phyloP scores from a whole-genome alignment of 192 early-diverging fungal genomes.

The Entomortierella parvispora region DNA sequence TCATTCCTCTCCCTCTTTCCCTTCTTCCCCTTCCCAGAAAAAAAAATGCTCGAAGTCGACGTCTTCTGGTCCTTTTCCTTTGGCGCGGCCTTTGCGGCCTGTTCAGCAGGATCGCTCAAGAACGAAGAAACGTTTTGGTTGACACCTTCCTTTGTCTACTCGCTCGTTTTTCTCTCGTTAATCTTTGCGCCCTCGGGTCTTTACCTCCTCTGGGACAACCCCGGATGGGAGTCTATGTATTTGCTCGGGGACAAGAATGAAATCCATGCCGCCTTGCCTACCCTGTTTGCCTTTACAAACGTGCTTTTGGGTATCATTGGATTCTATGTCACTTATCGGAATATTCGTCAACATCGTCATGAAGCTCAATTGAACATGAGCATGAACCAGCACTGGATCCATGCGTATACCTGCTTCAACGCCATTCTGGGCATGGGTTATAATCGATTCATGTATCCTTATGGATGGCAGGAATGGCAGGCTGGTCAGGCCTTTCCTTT shows the following conservation, averaged over 20 bases:
- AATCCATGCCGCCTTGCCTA: constrained; percentile 18
- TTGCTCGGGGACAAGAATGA: constrained; percentile 31
- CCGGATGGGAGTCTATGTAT: constrained; percentile 26
- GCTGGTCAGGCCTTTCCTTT: constrained; percentile 7
- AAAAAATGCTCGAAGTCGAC: constrained; percentile 18
- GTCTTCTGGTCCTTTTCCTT: constrained; percentile 30
- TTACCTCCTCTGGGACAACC: constrained; percentile 30
- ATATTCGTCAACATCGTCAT: not conserved
- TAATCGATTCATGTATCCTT: constrained; percentile 23
- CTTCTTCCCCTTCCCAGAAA: not conserved
- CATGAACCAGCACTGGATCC: constrained; percentile 23
- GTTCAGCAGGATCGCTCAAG: constrained; percentile 7
- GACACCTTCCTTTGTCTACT: constrained; percentile 25
- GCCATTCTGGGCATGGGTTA: constrained; percentile 25
- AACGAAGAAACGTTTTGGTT: constrained; percentile 1
- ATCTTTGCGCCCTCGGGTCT: constrained; percentile 31
- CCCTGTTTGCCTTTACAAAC: constrained; percentile 20
- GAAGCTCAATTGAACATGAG: constrained; percentile 1
- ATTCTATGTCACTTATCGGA: constrained; percentile 17
- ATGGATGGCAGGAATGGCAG: constrained; percentile 9
- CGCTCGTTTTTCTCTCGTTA: constrained; percentile 18
- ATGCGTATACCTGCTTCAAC: constrained; percentile 19
- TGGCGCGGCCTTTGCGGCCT: constrained; percentile 19
- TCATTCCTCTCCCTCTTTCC: not conserved
- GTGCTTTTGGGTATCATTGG: constrained; percentile 27